These are phyloP conservation scores for Asclepias syriaca DNA, from an alignment of 257 asterid genomes.

Conservation along the genomic window DNA sequence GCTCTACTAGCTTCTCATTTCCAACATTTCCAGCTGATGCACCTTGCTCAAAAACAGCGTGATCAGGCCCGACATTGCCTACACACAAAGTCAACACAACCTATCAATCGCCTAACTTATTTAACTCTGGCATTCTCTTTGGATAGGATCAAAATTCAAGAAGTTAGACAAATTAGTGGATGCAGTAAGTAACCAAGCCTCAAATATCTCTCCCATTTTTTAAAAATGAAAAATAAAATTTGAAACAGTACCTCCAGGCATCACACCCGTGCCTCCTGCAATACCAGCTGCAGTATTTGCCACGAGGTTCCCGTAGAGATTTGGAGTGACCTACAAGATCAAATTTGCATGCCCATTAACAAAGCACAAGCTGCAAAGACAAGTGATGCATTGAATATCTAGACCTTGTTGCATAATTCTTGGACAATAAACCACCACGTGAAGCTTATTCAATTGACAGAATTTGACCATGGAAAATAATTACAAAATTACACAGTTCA, in stretches of 20 bases:
- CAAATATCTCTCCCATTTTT: neutral
- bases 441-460: too few relatives aligned
- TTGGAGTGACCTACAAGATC: conserved; percentile 80
- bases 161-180: neutral
- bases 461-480: too few relatives aligned
- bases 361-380: neutral
- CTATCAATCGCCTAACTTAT: neutral
- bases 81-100: conserved; percentile 17
- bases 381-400: neutral
- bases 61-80: conserved; percentile 96
- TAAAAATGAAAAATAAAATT: neutral
- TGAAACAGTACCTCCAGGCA: conserved; percentile 72
- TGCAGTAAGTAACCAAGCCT: neutral
- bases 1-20: conserved; percentile 51
- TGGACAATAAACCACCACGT: neutral
- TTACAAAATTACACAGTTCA: too few relatives aligned
- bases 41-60: conserved; percentile 94
- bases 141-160: neutral
- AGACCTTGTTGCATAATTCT: neutral
- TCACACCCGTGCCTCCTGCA: conserved; percentile 98
- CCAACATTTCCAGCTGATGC: conserved; percentile 99
- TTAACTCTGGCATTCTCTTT: neutral
- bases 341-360: conserved; percentile 7
- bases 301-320: conserved; percentile 89
- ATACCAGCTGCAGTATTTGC: conserved; percentile 97